These are phyloP conservation scores for Eimeria necatrix DNA, from an alignment of 169 alveolate genomes.

Conservation along the genomic window DNA sequence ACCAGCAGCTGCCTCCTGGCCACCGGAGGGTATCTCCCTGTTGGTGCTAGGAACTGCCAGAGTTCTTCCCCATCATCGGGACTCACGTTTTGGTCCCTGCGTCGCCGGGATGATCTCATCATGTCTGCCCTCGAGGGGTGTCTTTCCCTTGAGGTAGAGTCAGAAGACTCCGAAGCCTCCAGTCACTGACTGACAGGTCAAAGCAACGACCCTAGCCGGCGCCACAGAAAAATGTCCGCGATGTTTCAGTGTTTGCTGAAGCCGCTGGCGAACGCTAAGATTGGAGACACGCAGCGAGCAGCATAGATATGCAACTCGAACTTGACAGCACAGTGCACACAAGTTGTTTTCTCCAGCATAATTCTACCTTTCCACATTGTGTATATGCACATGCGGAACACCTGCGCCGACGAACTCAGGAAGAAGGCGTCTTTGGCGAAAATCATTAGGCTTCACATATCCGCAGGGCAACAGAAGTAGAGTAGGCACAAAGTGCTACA, in stretches of 20 bases:
- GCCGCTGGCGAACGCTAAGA: neutral
- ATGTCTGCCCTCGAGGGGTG: conserved; percentile 66
- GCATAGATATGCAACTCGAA: no score
- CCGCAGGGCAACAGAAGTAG: neutral
- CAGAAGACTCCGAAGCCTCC: neutral
- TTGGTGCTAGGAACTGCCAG: neutral
- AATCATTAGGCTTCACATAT: no score
- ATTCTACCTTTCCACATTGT: no score
- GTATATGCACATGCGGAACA: no score
- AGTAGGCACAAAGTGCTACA: neutral
- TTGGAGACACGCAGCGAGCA: no score
- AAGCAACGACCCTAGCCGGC: neutral
- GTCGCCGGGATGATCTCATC: conserved; percentile 72
- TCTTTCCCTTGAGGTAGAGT: conserved; percentile 43
- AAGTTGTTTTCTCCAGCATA: no score
- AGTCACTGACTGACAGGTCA: neutral
- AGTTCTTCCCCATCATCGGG: conserved; percentile 53
- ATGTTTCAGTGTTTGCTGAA: neutral
- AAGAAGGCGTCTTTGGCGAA: neutral
- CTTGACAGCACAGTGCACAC: no score
- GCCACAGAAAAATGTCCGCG: neutral
- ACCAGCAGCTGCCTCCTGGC: conserved; percentile 63
- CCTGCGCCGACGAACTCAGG: neutral
- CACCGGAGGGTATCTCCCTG: conserved; percentile 57
- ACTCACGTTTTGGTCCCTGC: conserved; percentile 74